Percentiles rank a stretch among this genome's conserved stretches.
These are phyloP conservation scores for Aspergillus glaucus DNA, from an alignment of 2,329 filamentous ascomycete species.

Conservation along the genomic window DNA sequence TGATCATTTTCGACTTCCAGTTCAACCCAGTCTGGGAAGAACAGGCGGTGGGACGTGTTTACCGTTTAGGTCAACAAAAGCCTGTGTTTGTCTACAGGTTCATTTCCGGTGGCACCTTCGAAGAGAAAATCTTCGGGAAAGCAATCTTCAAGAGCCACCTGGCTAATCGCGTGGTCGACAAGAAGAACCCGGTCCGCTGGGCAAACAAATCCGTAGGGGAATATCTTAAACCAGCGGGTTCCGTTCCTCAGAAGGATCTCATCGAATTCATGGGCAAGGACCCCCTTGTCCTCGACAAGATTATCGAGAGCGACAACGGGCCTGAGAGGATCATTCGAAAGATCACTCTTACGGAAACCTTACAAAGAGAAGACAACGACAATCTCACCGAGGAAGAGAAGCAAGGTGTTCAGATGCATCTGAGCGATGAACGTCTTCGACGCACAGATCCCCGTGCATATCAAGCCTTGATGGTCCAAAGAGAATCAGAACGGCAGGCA, in stretches of 20 bases:
- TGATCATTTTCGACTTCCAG: conserved; percentile 76
- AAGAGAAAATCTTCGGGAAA: conserved; percentile 66
- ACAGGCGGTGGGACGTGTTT: conserved; percentile 80
- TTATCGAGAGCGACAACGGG: conserved; percentile 20
- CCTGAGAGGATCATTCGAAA: conserved; percentile 23
- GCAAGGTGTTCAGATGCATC: conserved; percentile 46
- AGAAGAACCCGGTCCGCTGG: conserved; percentile 66
- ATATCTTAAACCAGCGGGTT: conserved; percentile 55
- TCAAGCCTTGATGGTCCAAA: conserved; percentile 10
- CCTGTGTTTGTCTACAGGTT: conserved; percentile 81
- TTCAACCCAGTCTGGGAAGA: conserved; percentile 78
- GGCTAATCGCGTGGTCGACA: conserved; percentile 72
- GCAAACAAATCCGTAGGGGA: conserved; percentile 50
- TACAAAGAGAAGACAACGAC: conserved; percentile 62
- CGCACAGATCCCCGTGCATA: conserved; percentile 33
- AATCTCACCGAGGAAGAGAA: conserved; percentile 58
- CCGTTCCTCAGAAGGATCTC: conserved; percentile 49
- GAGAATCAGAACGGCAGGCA: conserved; percentile 6
- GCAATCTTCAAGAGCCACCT: conserved; percentile 78
- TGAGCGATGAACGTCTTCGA: conserved; percentile 35
- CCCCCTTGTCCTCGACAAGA: conserved; percentile 53
- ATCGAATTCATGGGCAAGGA: conserved; percentile 54
- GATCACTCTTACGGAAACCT: conserved; percentile 65
- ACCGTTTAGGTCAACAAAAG: conserved; percentile 76
- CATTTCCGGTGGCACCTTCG: conserved; percentile 70